A percentile compares a stretch with the other conserved stretches of the same genome.
Evolutionary conservation across 345 rosid genomes (phyloP).

Genomic region (Eutrema yunnanense): DNA sequence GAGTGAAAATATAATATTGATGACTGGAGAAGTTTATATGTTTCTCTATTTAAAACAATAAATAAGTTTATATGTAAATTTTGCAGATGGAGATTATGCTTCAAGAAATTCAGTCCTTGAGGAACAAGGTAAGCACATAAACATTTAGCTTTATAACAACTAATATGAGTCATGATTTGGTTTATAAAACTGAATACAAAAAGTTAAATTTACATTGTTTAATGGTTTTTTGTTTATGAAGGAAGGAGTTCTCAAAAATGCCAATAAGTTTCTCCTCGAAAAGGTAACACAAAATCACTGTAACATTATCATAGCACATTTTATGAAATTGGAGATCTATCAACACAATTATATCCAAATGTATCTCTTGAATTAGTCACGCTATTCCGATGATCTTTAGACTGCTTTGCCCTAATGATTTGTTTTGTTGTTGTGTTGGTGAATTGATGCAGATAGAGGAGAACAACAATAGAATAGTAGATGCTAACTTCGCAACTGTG

Average conservation of each 20-base stretch:
- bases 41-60: too few relatives aligned
- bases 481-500: constrained; percentile 40
- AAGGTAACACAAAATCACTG: constrained; percentile 40
- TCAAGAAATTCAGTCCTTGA: constrained; percentile 74
- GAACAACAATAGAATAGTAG: constrained; percentile 36
- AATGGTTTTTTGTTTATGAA: constrained; percentile 15
- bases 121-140: constrained; percentile 54
- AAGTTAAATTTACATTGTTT: not conserved
- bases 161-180: not conserved
- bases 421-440: constrained; percentile 6
- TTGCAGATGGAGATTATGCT: constrained; percentile 70
- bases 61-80: not conserved
- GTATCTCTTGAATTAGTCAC: not conserved
- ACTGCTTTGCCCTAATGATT: not conserved
- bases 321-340: not conserved
- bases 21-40: not conserved
- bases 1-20: not conserved
- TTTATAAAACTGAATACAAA: not conserved
- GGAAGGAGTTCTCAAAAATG: constrained; percentile 73
- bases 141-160: not conserved
- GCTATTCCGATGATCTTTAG: not conserved
- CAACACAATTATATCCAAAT: not conserved
- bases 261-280: constrained; percentile 68
- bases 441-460: constrained; percentile 56
- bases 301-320: not conserved